Conservation (phyloP, 208 protist species). For the Naegleria gruberi region DNA sequence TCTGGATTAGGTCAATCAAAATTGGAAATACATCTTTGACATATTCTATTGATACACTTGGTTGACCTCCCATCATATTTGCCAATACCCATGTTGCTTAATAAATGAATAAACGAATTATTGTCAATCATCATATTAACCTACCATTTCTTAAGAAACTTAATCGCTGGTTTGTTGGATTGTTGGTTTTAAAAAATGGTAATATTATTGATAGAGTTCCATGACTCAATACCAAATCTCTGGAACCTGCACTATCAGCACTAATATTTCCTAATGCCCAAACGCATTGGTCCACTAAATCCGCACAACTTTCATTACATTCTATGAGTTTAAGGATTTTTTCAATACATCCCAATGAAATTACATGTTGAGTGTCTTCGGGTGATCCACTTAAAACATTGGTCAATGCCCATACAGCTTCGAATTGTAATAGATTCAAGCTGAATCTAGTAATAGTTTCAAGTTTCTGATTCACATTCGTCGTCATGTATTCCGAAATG, state of each 20-base stretch:
- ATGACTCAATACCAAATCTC: constrained; percentile 76
- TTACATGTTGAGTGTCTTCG: constrained; percentile 85
- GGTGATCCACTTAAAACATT: constrained; percentile 95
- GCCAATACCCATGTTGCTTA: neutral
- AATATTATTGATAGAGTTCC: constrained; percentile 68
- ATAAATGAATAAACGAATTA: constrained; percentile 57
- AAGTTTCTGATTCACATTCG: no score
- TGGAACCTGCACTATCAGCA: constrained; percentile 76
- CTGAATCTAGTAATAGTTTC: no score
- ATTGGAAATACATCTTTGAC: constrained; percentile 68
- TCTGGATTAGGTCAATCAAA: constrained; percentile 62
- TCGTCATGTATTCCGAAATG: no score
- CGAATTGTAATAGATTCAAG: constrained; percentile 95
- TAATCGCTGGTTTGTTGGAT: constrained; percentile 55
- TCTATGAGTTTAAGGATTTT: constrained; percentile 89
- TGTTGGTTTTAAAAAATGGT: constrained; percentile 36
- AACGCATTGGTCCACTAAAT: no score
- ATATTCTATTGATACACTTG: constrained; percentile 61
- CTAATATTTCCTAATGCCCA: no score
- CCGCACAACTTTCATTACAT: no score
- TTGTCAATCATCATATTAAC: constrained; percentile 25
- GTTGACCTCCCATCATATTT: constrained; percentile 72
- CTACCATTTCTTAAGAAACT: neutral
- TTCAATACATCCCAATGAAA: constrained; percentile 79
- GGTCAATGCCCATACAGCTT: constrained; percentile 96